Evolutionary conservation across 495 filamentous ascomycete genomes (phyloP), one percentile per base, ranked within the genome.

Genomic region (Peziza echinospora): DNA sequence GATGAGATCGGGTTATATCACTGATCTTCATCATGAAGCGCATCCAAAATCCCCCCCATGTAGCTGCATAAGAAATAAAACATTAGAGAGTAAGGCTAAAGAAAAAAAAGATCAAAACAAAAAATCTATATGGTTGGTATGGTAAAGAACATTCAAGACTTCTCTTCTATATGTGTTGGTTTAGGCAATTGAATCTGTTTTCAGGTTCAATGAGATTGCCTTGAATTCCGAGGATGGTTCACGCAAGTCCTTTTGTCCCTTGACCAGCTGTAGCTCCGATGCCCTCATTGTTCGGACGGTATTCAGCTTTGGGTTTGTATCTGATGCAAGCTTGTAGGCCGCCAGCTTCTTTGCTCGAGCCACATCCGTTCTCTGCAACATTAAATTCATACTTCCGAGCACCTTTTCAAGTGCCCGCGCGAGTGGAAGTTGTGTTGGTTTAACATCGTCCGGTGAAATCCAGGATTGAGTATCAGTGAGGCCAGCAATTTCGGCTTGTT

Each of bases 371-470:
- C 75, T 76, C 51, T 70, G 70, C 30, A 97, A 63, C 26, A 96
- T 75, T 51, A 74, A 68, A 51, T 93, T 83, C 89, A 96, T 96
- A 56, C 79, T 87, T 0, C 77, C 84, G n/a, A 96, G 60, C 7
- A 93, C 89, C 65, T 79, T 84, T 66, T 87, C 79, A 3, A 77
- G 71, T 0, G 89, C 80, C 48, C 70, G 73, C 2, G 87, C 83
- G 0, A 97, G 67, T 6, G 89, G 89, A 22, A 96, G 60, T 7
- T 84, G 75, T 21, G 71, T 64, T 2, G 80, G 65, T 6, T 68
- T 63, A 1, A 86, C 75, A 23, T 71, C 67, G 46, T 89, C 80
- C 0, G 66, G 68, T 9, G 75, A 77, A 4, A 79, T 56, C 83
- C 83, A 89, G 28, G 77, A 69, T 47, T 65, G 64, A 34, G 58